Base-by-base conservation (phyloP, 805 yeast genomes). In the Lachancea sp. region DNA sequence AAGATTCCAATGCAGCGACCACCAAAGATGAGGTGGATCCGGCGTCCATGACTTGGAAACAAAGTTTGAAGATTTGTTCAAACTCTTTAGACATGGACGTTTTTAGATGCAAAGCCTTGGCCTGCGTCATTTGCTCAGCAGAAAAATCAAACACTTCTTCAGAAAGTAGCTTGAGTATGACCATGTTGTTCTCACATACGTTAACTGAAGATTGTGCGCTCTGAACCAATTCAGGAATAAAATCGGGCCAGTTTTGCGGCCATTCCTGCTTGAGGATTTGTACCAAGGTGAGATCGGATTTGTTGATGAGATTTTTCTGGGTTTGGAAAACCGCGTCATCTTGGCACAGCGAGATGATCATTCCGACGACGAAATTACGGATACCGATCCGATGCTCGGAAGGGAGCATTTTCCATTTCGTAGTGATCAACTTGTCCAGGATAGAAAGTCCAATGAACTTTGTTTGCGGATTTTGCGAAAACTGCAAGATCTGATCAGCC, bases 211-310 rank as follows among this genome's bases (percentile, higher is more conserved):
- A 78, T 48, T 86, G 77, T 34, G 94, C 80, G 48, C 95, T 81
- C 45, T 74, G 76, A 34, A 90, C 92, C 42, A 92, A 76, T 61
- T 92, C 98, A 13, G 96, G 96, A 37, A 92, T 83, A 56, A 92
- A 92, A 54, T 82, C 84, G 15, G 97, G 97, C 99, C 99, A 92
- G 61, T 89, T 84, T 52, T 81, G 86, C 24, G 99, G 99, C 99
- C 99, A 92, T 61, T 92, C 99, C 66, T 92, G 97, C 58, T 92
- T 92, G 56, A 92, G 76, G 38, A 92, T 81, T 57, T 89, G 94
- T 26, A 92, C 98, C 55, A 92, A 70, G 12, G 97, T 90, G 56
- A 92, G 72, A 65, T 92, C 96, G 54, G 89, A 88, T 63, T 92
- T 92, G 68, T 83, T 86, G 58, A 92, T 86, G 56, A 92, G 72